Evolutionary conservation across 176 grass and related monocot genomes (phyloP).

Genomic region (sorghum (Sorghum bicolor)): DNA sequence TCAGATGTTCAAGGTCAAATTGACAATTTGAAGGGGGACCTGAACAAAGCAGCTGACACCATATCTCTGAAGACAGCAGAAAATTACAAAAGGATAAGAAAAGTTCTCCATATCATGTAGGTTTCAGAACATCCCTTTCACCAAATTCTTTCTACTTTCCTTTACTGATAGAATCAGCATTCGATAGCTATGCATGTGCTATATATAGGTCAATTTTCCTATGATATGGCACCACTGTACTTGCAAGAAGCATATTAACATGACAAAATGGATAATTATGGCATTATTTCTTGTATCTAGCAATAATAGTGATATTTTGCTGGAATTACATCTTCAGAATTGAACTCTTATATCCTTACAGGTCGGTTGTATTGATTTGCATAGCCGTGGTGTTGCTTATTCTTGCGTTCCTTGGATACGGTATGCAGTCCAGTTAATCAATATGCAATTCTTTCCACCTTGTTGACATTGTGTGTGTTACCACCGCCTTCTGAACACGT

Average conservation of each 20-base stretch:
- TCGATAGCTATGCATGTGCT: background rate
- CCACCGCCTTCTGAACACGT: background rate
- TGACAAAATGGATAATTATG: conserved; percentile 2
- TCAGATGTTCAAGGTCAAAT: conserved; percentile 73
- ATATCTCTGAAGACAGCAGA: conserved; percentile 74
- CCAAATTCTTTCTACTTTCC: background rate
- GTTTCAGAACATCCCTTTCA: conserved; percentile 13
- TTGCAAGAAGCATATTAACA: background rate
- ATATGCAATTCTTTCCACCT: background rate
- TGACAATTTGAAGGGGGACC: conserved; percentile 68
- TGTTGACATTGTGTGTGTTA: background rate
- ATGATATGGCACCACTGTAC: background rate
- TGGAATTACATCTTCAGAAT: background rate
- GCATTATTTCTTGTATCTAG: background rate
- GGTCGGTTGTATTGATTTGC: conserved; percentile 54
- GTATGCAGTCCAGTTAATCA: conserved; percentile 44
- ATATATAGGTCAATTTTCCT: background rate
- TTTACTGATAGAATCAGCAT: background rate
- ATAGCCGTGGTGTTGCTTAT: conserved; percentile 71
- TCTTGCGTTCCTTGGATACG: conserved; percentile 73
- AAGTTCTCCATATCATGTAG: conserved; percentile 65
- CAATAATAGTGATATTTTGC: conserved; percentile 7
- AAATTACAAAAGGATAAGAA: conserved; percentile 72
- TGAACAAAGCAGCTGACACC: conserved; percentile 67
- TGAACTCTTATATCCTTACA: conserved; percentile 35